Evolutionary conservation across 73 alveolate genomes (phyloP).

Genomic region (Symbiodinium pilosum): DNA sequence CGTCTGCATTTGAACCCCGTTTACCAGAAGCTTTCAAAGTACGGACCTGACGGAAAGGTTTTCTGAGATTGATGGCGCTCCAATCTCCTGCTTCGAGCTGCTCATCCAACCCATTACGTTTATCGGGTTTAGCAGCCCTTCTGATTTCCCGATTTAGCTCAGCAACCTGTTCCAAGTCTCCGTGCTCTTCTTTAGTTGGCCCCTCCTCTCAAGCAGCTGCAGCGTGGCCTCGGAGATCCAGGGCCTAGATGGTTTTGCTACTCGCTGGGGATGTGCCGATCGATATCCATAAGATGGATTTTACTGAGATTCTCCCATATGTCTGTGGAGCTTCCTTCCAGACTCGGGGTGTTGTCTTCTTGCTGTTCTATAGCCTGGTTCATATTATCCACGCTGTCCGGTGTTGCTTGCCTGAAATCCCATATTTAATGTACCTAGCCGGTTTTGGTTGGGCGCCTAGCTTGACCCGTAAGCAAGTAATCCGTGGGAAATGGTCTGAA

Average conservation of each 20-base stretch:
- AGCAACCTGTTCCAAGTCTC: background rate
- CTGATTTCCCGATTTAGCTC: background rate
- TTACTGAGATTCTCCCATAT: slow-evolving; percentile 1
- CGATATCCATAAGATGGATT: background rate
- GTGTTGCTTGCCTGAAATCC: background rate
- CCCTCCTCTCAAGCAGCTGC: background rate
- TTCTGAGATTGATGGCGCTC: background rate
- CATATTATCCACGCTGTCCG: background rate
- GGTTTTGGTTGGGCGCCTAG: background rate
- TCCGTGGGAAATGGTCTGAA: background rate
- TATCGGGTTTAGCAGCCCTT: background rate
- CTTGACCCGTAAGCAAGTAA: background rate
- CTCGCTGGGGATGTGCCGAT: background rate
- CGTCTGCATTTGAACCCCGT: background rate
- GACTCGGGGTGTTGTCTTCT: too few species aligned
- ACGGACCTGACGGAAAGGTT: background rate
- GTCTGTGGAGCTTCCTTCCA: background rate
- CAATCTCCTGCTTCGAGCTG: background rate
- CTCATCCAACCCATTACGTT: background rate
- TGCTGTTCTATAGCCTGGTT: background rate
- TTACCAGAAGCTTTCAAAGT: background rate
- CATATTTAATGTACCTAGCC: background rate
- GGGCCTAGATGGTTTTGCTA: background rate
- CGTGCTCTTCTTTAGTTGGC: background rate
- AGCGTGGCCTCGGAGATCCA: slow-evolving; percentile 14